Evolutionary conservation across 1,284 basidiomycete genomes (phyloP).

Genomic region (Meira nashicola): DNA sequence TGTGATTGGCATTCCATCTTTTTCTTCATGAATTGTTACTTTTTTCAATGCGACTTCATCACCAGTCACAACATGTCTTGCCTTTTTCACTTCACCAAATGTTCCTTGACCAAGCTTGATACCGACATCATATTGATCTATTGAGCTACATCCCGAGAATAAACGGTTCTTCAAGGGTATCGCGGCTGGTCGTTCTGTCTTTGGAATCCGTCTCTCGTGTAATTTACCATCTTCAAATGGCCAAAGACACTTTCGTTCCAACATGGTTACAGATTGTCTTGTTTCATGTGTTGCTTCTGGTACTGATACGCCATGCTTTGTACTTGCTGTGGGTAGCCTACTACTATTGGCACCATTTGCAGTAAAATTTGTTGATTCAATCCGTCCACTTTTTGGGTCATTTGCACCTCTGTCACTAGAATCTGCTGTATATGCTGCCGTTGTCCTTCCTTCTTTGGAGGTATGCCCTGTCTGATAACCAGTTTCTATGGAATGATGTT

Average conservation of each 20-base stretch:
- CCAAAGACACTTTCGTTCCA: constrained; percentile 1
- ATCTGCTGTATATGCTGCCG: too few species aligned
- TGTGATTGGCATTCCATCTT: constrained; percentile 91
- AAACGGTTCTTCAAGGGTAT: constrained; percentile 35
- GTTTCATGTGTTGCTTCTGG: not conserved
- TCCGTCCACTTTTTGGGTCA: too few species aligned
- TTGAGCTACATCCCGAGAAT: constrained; percentile 40
- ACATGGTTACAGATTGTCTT: not conserved
- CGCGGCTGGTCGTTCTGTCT: constrained; percentile 15
- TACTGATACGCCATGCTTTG: not conserved
- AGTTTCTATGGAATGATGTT: too few species aligned
- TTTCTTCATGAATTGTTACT: constrained; percentile 91
- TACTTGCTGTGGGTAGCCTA: too few species aligned
- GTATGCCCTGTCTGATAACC: too few species aligned
- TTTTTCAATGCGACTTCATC: constrained; percentile 80
- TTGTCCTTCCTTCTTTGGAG: too few species aligned
- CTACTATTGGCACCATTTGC: too few species aligned
- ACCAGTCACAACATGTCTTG: constrained; percentile 56
- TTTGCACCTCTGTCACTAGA: too few species aligned
- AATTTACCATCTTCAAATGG: not conserved
- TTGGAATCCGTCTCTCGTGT: not conserved
- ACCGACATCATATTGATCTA: constrained; percentile 46
- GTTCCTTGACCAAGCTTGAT: constrained; percentile 49
- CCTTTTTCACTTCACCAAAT: constrained; percentile 53
- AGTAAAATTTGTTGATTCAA: too few species aligned